Evolutionary conservation across 2,329 filamentous ascomycete genomes (phyloP), one percentile per base, ranked within the genome.

Genomic region (Fragosphaeria purpurea): DNA sequence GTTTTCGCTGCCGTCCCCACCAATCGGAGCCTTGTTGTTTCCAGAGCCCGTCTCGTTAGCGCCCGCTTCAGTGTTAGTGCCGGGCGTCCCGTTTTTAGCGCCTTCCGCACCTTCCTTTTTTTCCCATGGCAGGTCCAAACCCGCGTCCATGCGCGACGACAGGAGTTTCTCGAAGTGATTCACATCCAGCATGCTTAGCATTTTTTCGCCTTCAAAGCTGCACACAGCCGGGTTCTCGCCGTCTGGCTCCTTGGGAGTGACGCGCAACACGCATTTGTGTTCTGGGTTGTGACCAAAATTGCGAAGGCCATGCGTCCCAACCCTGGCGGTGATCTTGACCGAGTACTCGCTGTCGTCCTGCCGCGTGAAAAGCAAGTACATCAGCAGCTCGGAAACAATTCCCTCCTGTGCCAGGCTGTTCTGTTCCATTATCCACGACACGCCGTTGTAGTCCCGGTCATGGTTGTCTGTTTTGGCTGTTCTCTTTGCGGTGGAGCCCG

Each of bases 281-380:
- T 51, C 38, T 3, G 22, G 22, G 22, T 40, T 44, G 44, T 34
- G 35, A 35, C 51, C 44, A 22, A 22, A 22, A 22, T 22, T 22
- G n/a, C 39, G 7, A 10, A 47, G 13, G 6, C 44, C 22, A 4
- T 12, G 13, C 4, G 35, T 42, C 4, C 30, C 9, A n/a, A 48
- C 45, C n/a, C 46, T 43, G 31, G 42, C 38, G 40, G 46, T 48
- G 46, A 53, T 43, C 35, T 47, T 51, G 41, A 50, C 52, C 4
- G 34, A 13, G 39, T 53, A 53, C 34, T 44, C 40, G 40, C 32
- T n/a, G 46, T 51, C 48, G 43, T 46, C 45, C 33, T 39, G n/a
- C 11, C 52, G 48, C 39, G 48, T 48, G 6, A 53, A 11, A 10
- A 53, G 52, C 11, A 53, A 6, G 12, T 48, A 50, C n/a, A 49